These are phyloP conservation scores for Stachybotrys chartarum DNA, from an alignment of 2,329 filamentous ascomycete species.

Conservation along the genomic window DNA sequence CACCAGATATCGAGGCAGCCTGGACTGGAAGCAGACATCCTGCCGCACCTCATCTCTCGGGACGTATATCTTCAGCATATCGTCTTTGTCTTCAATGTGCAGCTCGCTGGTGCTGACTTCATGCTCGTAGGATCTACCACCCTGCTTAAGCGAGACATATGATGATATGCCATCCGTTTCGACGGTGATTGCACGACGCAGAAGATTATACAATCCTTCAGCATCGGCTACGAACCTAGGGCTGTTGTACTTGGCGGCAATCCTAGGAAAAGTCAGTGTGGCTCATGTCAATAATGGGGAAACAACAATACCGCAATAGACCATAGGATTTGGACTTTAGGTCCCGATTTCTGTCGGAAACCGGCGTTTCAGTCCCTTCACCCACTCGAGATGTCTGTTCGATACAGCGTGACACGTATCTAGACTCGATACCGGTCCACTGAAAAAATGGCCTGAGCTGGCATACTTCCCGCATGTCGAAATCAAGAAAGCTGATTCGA, in stretches of 20 bases:
- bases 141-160: slow-evolving; percentile 17
- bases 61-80: slow-evolving; percentile 20
- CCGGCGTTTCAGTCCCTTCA: slow-evolving; percentile 3
- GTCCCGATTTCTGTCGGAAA: slow-evolving; percentile 15
- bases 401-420: slow-evolving; percentile 24
- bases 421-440: slow-evolving; percentile 22
- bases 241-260: slow-evolving; percentile 14
- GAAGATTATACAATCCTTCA: slow-evolving; percentile 7
- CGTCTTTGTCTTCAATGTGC: slow-evolving; percentile 19
- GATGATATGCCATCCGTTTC: slow-evolving; percentile 23
- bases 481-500: slow-evolving; percentile 25
- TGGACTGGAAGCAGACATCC: slow-evolving; percentile 17
- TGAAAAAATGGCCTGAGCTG: slow-evolving; percentile 20
- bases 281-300: not conserved
- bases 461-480: slow-evolving; percentile 22
- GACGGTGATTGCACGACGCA: slow-evolving; percentile 10
- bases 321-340: slow-evolving; percentile 21
- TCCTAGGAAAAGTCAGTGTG: slow-evolving; percentile 2
- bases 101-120: slow-evolving; percentile 11
- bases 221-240: slow-evolving; percentile 3
- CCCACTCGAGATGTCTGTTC: slow-evolving; percentile 23
- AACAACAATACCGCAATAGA: slow-evolving; percentile 19
- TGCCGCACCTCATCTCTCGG: slow-evolving; percentile 18
- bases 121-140: slow-evolving; percentile 9
- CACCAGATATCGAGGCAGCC: slow-evolving; percentile 18